Evolutionary conservation across 805 yeast species (phyloP), one percentile per base, ranked within the genome.

Genomic region (Wickerhamiella siamensis): DNA sequence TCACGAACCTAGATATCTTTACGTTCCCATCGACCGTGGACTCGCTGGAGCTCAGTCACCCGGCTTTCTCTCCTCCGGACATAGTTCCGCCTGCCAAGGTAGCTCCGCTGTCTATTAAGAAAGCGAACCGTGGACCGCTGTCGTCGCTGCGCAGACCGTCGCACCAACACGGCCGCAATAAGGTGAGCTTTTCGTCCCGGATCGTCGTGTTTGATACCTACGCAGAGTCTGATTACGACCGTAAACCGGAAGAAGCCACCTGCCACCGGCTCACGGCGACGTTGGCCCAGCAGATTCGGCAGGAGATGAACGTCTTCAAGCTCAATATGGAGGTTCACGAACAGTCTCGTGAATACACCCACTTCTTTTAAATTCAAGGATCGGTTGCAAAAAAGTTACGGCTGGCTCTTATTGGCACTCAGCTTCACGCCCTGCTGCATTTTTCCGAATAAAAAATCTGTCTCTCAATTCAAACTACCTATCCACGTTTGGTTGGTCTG

Each of bases 231-330:
- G 95, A 82, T 49, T 88, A 88, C 59, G 96, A 88, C 59, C 75
- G 98, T 53, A 84, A 78, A 49, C 95, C 96, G 0, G 96, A 86
- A 47, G 67, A 77, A 22, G 94, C 94, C 3, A 86, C 96, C 2
- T 88, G 96, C 62, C 84, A 87, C 60, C 84, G 79, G 56, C 67
- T 86, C 58, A 40, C 22, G 5, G 95, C 96, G 4, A 67, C 71
- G 43, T 62, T 86, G 56, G 95, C 96, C 0, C 86, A 83, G 58
- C 75, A 74, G 60, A 84, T 88, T 52, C 80, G 78, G 61, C 81
- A 79, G 31, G 97, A 88, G 60, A 65, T 88, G 56, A 87, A 91
- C 60, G 71, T 67, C 41, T 62, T 86, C 55, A 87, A 84, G 63
- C 64, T 76, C 18, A 74, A 72, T 46, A 88, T 88, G 98, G 77